Evolutionary conservation across 1,284 basidiomycete species (phyloP), one percentile per base, ranked within the genome.

Genomic region (Rhodotorula sp.): DNA sequence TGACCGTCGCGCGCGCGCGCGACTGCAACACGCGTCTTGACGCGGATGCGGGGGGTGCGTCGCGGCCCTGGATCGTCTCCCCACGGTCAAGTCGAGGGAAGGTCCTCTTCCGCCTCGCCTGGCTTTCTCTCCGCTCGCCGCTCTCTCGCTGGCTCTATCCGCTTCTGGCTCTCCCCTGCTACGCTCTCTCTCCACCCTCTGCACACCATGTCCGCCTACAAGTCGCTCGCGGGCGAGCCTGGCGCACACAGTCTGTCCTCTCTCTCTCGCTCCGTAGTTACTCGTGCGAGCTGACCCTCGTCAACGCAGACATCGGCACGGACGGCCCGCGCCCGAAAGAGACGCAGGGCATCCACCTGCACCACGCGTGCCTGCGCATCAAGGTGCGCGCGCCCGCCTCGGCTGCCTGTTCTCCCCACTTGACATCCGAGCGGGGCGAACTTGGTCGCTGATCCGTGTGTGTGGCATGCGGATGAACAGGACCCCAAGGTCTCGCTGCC

Each of bases 341-440:
- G 14, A 70, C 63, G 21, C 58, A 57, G 49, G 72, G 72, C 7
- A 73, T 73, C 60, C 42, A 45, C 44, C 53, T 73, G 16, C 72
- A 73, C 68, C 72, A 73, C 52, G 19, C 45, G 10, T 73, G 72
- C 60, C 59, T 73, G 19, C 57, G 63, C 3, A 73, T 73, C 68
- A 70, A 70, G 54, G 62, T 46, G 44, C 42, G 61, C 50, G 50
- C 57, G 44, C 23, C 48, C 14, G 27, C 46, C 25, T 7, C 23
- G 14, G 5, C 8, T 42, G 42, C n/a, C n/a, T n/a, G 41, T 17
- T 23, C 27, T 50, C 34, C 42, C 14, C 55, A 46, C 12, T 25
- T 53, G 23, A 34, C 27, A 46, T 7, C 61, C 57, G 19, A 34
- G 42, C 50, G 34, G 34, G 34, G 34, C 34, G 34, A 34, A 5